Evolutionary conservation across 805 yeast genomes (phyloP).

Genomic region (Ogataea philodendri): DNA sequence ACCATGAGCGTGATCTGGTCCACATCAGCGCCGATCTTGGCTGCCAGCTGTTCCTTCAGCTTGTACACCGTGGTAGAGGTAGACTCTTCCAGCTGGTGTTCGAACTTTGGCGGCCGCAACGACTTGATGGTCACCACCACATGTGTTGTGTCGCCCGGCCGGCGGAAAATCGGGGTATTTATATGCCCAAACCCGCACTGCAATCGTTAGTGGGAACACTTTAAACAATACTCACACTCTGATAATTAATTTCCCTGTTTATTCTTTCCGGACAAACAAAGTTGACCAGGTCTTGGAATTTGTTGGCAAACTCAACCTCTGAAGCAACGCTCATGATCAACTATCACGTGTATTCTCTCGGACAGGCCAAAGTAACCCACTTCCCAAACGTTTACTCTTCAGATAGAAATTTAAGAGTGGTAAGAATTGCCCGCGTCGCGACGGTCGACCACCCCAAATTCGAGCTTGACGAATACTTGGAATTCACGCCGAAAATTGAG

Average conservation of each 20-base stretch:
- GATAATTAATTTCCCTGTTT: constrained; percentile 14
- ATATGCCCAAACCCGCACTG: constrained; percentile 10
- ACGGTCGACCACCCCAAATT: constrained; percentile 50
- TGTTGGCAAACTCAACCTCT: constrained; percentile 47
- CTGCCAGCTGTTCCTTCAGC: constrained; percentile 39
- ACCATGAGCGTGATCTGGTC: constrained; percentile 45
- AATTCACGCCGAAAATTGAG: constrained; percentile 39
- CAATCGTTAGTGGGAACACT: constrained; percentile 1
- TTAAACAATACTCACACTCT: constrained; percentile 12
- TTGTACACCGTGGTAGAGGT: constrained; percentile 33
- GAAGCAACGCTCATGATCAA: constrained; percentile 39
- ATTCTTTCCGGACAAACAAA: constrained; percentile 38
- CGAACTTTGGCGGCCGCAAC: constrained; percentile 70
- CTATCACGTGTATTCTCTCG: constrained; percentile 54
- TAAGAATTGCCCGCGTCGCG: constrained; percentile 59
- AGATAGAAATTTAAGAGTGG: constrained; percentile 47
- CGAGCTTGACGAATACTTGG: constrained; percentile 39
- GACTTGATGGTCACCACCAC: constrained; percentile 52
- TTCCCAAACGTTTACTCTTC: constrained; percentile 58
- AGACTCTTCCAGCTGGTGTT: constrained; percentile 20
- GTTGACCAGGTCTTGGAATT: constrained; percentile 47
- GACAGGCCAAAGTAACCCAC: constrained; percentile 50
- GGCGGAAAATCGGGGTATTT: constrained; percentile 31
- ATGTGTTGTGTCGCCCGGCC: constrained; percentile 30
- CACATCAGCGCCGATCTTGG: constrained; percentile 28